These are phyloP conservation scores for Kwoniella newhampshirensis DNA, from an alignment of 768 basidiomycete genomes.

Conservation along the genomic window DNA sequence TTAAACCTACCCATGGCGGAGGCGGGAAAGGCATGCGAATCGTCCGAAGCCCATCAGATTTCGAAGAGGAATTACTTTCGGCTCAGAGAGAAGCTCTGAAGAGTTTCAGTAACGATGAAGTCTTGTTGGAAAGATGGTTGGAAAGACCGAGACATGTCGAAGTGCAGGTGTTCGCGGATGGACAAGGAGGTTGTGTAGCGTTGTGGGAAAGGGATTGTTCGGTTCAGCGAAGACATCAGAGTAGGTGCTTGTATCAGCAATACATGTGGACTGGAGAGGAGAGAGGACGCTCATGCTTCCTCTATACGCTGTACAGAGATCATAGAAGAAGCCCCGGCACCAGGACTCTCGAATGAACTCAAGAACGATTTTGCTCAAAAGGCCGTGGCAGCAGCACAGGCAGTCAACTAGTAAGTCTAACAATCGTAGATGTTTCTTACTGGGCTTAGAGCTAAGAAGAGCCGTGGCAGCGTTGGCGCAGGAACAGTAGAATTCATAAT, in stretches of 20 bases:
- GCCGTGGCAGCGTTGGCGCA: constrained; percentile 24
- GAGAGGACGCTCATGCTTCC: no score
- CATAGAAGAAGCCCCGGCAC: constrained; percentile 75
- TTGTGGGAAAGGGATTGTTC: constrained; percentile 96
- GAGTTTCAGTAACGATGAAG: constrained; percentile 80
- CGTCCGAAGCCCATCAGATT: constrained; percentile 67
- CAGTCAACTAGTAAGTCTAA: constrained; percentile 66
- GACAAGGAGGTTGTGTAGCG: constrained; percentile 74
- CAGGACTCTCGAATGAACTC: constrained; percentile 75
- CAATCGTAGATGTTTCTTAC: neutral
- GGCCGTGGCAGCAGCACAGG: constrained; percentile 87
- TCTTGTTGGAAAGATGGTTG: constrained; percentile 86
- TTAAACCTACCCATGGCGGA: constrained; percentile 95
- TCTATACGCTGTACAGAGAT: no score
- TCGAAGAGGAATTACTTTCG: constrained; percentile 76
- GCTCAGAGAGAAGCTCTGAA: constrained; percentile 86
- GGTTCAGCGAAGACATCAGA: constrained; percentile 88
- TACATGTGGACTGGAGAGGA: neutral
- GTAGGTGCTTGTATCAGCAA: no score
- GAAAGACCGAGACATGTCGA: constrained; percentile 85
- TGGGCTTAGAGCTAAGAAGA: neutral
- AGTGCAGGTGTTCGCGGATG: constrained; percentile 91
- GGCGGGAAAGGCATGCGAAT: constrained; percentile 95
- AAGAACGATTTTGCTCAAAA: constrained; percentile 78
- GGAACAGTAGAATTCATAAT: constrained; percentile 76